Conservation (phyloP, 2,329 filamentous ascomycete species). For the Septoria petroselini region DNA sequence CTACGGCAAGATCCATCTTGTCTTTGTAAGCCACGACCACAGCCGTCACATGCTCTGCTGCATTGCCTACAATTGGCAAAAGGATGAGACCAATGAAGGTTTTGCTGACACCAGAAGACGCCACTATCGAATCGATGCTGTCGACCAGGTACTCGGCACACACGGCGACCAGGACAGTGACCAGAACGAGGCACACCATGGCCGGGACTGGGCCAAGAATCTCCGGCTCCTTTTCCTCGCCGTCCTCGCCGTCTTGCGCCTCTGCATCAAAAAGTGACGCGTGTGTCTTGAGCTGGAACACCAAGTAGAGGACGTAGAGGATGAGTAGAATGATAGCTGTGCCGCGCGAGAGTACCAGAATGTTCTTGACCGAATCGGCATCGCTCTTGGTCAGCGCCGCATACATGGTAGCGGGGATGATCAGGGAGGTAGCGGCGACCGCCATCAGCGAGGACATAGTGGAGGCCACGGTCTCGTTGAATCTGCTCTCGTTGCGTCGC, state of each 20-base stretch:
- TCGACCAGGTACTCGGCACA: constrained; percentile 56
- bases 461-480: constrained; percentile 73
- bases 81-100: constrained; percentile 58
- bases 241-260: constrained; percentile 33
- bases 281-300: constrained; percentile 55
- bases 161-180: constrained; percentile 50
- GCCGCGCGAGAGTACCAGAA: constrained; percentile 52
- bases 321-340: constrained; percentile 54
- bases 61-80: constrained; percentile 57
- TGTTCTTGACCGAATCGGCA: constrained; percentile 43
- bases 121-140: constrained; percentile 54
- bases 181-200: constrained; percentile 46
- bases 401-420: constrained; percentile 54
- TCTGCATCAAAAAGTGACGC: constrained; percentile 48
- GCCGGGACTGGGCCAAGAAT: constrained; percentile 48
- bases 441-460: constrained; percentile 66
- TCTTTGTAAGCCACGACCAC: constrained; percentile 55
- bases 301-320: constrained; percentile 54
- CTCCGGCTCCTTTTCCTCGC: constrained; percentile 39
- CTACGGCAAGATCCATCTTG: constrained; percentile 58
- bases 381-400: constrained; percentile 44
- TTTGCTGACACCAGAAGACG: constrained; percentile 51
- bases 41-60: constrained; percentile 56
- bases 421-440: constrained; percentile 53
- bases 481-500: constrained; percentile 48